Conservation (phyloP, 2,329 filamentous ascomycete species). For the Calonectria leucothoes region DNA sequence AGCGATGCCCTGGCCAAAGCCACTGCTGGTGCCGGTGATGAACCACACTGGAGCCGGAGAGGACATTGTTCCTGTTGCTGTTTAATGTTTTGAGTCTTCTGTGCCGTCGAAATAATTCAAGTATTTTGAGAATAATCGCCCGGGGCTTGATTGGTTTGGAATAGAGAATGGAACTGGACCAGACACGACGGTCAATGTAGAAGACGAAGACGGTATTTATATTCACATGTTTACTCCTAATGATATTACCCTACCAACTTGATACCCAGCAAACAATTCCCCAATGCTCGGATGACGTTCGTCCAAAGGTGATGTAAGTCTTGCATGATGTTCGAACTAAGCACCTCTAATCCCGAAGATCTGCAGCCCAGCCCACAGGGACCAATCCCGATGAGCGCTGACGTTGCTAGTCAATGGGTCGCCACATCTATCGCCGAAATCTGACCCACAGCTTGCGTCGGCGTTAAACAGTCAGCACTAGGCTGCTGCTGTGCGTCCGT, state of each 20-base stretch:
- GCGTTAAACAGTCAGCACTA: neutral
- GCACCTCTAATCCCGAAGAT: neutral
- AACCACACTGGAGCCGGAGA: conserved; percentile 53
- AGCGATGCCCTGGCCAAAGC: conserved; percentile 58
- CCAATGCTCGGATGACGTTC: neutral
- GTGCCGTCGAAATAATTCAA: neutral
- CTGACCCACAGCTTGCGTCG: neutral
- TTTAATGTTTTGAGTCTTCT: neutral
- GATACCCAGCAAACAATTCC: neutral
- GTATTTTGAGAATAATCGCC: neutral
- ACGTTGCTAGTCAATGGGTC: neutral
- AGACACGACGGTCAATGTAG: too few species aligned
- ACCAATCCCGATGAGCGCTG: neutral
- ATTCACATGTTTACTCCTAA: neutral
- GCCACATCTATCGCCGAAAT: neutral
- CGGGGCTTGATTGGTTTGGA: neutral
- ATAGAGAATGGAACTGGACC: neutral
- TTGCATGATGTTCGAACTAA: neutral
- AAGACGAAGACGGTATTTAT: neutral
- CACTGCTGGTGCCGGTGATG: conserved; percentile 58
- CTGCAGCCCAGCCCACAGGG: neutral
- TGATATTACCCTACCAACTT: too few species aligned
- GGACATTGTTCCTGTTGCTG: conserved; percentile 3
- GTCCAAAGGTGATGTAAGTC: neutral
- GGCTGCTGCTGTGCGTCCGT: neutral